Evolutionary conservation across 129 eudicot species (phyloP).

Genomic region (Tagetes patula): DNA sequence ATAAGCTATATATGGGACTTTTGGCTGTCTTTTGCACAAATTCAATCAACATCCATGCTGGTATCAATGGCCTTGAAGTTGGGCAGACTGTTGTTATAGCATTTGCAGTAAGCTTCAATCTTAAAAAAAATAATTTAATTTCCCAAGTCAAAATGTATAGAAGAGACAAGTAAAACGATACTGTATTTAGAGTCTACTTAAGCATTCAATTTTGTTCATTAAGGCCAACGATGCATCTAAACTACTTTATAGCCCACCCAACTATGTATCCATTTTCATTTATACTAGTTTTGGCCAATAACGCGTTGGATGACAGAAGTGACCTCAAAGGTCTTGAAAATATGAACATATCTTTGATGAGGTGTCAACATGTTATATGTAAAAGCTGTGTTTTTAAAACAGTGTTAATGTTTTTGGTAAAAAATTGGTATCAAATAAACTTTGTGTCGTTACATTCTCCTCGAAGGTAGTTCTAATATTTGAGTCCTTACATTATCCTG

Average conservation of each 20-base stretch:
- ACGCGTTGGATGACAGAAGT: neutral
- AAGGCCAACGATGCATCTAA: neutral
- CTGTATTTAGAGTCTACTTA: neutral
- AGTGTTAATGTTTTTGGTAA: too few relatives aligned
- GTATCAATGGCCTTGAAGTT: constrained; percentile 96
- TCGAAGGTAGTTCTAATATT: too few relatives aligned
- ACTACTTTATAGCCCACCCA: neutral
- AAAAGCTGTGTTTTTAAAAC: neutral
- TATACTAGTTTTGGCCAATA: neutral
- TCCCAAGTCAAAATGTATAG: constrained; percentile 17
- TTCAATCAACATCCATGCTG: constrained; percentile 96
- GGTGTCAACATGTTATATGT: constrained; percentile 2
- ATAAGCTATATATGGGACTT: constrained; percentile 91
- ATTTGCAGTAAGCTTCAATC: constrained; percentile 72
- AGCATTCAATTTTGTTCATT: neutral
- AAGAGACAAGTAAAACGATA: neutral
- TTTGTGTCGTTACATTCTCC: too few relatives aligned
- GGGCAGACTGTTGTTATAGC: constrained; percentile 97
- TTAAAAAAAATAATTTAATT: constrained; percentile 16
- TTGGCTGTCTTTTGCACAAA: constrained; percentile 97
- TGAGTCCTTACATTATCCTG: neutral
- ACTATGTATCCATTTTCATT: neutral
- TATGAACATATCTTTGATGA: neutral
- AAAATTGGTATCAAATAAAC: too few relatives aligned
- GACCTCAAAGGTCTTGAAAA: neutral